phyloP scores from a whole-genome alignment of 1,284 basidiomycete genomes.

The Apiotrichum gamsii region DNA sequence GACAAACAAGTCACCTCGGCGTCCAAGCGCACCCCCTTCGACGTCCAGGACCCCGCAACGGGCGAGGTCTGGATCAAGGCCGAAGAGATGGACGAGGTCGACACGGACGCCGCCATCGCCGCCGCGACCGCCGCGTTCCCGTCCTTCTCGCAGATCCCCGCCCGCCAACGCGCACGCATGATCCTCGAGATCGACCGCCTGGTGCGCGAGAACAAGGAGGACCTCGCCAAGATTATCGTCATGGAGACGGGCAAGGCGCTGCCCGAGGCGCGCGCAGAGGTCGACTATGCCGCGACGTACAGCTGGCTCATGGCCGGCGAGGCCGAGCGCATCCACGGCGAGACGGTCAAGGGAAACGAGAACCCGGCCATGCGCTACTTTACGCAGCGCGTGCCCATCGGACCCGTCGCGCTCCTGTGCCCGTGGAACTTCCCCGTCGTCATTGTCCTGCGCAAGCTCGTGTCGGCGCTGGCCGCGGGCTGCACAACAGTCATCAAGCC shows the following conservation, averaged over 20 bases:
- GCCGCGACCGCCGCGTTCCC: constrained; percentile 18
- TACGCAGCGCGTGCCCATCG: constrained; percentile 59
- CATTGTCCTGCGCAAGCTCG: constrained; percentile 67
- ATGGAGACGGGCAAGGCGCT: constrained; percentile 80
- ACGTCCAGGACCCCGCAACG: constrained; percentile 14
- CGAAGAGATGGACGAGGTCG: constrained; percentile 12
- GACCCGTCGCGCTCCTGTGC: constrained; percentile 46
- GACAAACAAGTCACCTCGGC: constrained; percentile 4
- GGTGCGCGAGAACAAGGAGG: constrained; percentile 21
- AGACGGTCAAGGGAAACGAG: constrained; percentile 50
- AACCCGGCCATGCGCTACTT: constrained; percentile 19
- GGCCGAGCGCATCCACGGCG: constrained; percentile 62
- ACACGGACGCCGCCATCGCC: constrained; percentile 18
- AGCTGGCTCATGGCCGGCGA: constrained; percentile 54
- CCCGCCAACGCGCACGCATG: constrained; percentile 19
- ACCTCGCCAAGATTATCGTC: constrained; percentile 18
- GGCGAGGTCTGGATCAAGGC: constrained; percentile 14
- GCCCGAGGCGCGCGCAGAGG: constrained; percentile 70
- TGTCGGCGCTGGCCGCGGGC: constrained; percentile 69
- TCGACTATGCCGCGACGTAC: constrained; percentile 51
- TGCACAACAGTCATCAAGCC: constrained; percentile 53
- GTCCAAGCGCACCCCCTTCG: constrained; percentile 8
- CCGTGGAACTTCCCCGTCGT: constrained; percentile 77
- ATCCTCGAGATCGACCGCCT: constrained; percentile 17
- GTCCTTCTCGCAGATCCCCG: constrained; percentile 3